These are phyloP conservation scores for Calocera cornea DNA, from an alignment of 768 basidiomycete genomes.

Conservation along the genomic window DNA sequence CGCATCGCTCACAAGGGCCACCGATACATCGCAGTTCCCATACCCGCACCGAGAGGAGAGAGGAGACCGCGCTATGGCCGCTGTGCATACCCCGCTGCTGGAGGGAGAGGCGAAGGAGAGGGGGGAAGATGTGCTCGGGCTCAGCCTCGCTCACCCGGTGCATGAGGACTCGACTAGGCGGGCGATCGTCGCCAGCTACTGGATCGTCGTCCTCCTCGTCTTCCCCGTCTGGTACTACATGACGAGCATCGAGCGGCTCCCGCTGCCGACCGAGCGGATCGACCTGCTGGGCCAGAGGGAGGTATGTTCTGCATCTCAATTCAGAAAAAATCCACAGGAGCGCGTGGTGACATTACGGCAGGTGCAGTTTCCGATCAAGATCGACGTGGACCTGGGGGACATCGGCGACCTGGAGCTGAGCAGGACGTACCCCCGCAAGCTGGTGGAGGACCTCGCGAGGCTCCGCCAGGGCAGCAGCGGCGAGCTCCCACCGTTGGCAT, in stretches of 20 bases:
- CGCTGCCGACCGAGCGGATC: slow-evolving; percentile 53
- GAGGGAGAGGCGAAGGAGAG: background rate
- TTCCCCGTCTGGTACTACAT: slow-evolving; percentile 89
- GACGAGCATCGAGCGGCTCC: slow-evolving; percentile 75
- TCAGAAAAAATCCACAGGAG: background rate
- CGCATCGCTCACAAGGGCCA: too few species aligned
- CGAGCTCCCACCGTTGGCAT: background rate
- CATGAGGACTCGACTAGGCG: slow-evolving; percentile 30
- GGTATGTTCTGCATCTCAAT: slow-evolving; percentile 13
- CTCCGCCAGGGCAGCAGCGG: background rate
- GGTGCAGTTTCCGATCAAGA: background rate
- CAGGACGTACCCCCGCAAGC: background rate
- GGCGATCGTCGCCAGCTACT: slow-evolving; percentile 60
- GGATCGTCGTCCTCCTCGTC: slow-evolving; percentile 59
- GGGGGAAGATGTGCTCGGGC: background rate
- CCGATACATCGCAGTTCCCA: too few species aligned
- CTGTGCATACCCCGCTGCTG: background rate
- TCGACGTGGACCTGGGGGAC: background rate
- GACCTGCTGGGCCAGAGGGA: slow-evolving; percentile 34
- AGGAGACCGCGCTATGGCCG: background rate
- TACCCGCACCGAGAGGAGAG: too few species aligned
- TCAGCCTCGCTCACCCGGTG: background rate
- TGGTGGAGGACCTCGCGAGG: background rate
- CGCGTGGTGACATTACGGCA: background rate
- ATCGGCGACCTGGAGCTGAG: background rate